Evolutionary conservation across 2,329 filamentous ascomycete species (phyloP).

Genomic region (Apiospora phragmitis): DNA sequence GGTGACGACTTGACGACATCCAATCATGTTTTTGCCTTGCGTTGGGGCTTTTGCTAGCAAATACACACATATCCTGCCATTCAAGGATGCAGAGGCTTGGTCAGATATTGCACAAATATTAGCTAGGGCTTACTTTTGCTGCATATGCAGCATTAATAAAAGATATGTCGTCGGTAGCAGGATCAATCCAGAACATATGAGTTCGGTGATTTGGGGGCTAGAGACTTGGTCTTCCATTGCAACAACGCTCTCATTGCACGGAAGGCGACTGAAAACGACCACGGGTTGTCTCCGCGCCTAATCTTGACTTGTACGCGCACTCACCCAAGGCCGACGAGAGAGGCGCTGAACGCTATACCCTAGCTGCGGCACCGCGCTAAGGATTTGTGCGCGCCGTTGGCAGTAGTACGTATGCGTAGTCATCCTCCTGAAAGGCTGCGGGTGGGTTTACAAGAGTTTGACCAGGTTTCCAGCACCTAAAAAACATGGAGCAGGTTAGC

Average conservation of each 20-base stretch:
- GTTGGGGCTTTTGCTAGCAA: neutral
- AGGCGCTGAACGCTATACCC: neutral
- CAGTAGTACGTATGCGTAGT: neutral
- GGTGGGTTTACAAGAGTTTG: neutral
- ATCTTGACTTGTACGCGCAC: neutral
- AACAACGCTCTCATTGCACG: neutral
- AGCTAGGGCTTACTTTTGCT: neutral
- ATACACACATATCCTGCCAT: neutral
- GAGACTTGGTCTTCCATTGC: neutral
- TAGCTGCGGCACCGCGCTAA: constrained; percentile 5
- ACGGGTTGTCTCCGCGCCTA: neutral
- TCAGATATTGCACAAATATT: neutral
- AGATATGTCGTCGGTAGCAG: neutral
- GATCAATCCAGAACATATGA: no score
- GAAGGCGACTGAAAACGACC: neutral
- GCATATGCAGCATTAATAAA: no score
- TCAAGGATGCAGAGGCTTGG: neutral
- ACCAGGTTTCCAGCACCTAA: neutral
- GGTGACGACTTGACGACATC: neutral
- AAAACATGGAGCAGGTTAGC: neutral
- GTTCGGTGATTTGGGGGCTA: no score
- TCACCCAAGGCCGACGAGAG: neutral
- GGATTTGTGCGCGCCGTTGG: neutral
- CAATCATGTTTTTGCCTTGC: neutral
- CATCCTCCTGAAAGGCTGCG: neutral